Base-by-base conservation (phyloP, 495 filamentous ascomycete genomes). In the Saxophila tyrrhenica region DNA sequence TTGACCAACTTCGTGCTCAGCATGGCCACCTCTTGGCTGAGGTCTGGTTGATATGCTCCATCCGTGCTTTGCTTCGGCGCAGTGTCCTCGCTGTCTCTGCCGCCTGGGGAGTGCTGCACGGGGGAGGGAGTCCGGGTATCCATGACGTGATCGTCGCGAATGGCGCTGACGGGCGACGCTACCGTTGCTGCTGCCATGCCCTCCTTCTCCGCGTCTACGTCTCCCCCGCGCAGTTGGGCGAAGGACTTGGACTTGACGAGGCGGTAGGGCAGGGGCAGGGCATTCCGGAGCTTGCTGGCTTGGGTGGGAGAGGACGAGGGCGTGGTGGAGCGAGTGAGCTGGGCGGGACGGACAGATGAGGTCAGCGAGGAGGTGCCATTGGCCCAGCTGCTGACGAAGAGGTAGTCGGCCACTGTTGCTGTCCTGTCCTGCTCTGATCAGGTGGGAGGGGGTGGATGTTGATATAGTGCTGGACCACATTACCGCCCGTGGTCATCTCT, bases 1-100 rank as follows among this genome's bases (percentile, higher is more conserved):
- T 89, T 89, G 54, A 98, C 89, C 50, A 98, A 77, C 69, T 98
- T 98, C 46, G 89, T 90, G 67, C 88, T 96, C 21, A 98, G 74
- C 2, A 87, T 78, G 24, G 92, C 85, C 13, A 97, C 89, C 68
- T 98, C 92, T 51, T 83, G 79, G 65, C 84, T 87, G 44, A 94
- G 73, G 62, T 91, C 88, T 19, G 87, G 86, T 58, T 89, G 85
- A 55, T 62, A 58, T 3, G 17, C 23, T 9, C 25, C 29, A 17
- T 49, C 47, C n/a, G 2, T 24, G 51, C 13, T 46, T 35, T n/a
- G 25, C 49, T 8, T 13, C 19, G 23, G 17, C 15, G 13, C 29
- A 13, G n/a, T 16, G 11, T 49, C 47, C n/a, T 25, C 32, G 51
- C 13, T 46, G 24, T 20, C 19, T 29, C 41, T 56, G 20, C 43